These are phyloP conservation scores for Coelastrella sp. DNA, from an alignment of 139 green algal genomes.

Conservation along the genomic window DNA sequence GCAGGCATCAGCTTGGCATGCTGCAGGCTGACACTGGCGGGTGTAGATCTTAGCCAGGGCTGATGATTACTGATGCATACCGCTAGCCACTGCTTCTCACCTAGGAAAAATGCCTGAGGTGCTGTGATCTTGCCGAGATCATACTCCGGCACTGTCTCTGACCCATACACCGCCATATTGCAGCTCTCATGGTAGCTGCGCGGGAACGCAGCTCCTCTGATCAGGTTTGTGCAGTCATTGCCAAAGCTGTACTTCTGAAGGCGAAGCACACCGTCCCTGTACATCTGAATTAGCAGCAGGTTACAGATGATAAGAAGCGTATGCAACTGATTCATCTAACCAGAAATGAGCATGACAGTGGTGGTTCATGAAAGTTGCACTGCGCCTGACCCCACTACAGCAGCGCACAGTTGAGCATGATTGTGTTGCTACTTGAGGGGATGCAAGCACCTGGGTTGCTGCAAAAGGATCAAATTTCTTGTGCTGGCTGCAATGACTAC, in stretches of 20 bases:
- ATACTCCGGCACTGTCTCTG: slow-evolving; percentile 57
- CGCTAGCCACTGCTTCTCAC: slow-evolving; percentile 9
- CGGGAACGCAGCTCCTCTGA: background rate
- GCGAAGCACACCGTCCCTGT: background rate
- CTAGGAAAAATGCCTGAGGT: slow-evolving; percentile 57
- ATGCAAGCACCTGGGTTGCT: too few species aligned
- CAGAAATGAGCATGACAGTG: background rate
- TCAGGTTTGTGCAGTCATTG: slow-evolving; percentile 42
- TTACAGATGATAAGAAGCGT: too few species aligned
- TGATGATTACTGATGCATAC: too few species aligned
- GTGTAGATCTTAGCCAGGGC: too few species aligned
- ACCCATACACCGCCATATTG: slow-evolving; percentile 58
- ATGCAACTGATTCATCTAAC: background rate
- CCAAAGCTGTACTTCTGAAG: slow-evolving; percentile 41
- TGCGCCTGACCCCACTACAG: too few species aligned
- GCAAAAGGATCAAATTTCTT: too few species aligned
- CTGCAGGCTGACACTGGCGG: too few species aligned
- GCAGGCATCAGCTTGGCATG: background rate
- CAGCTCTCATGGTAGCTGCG: slow-evolving; percentile 41
- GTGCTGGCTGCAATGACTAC: too few species aligned
- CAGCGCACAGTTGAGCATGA: too few species aligned
- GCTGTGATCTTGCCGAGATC: slow-evolving; percentile 51
- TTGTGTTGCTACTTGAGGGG: too few species aligned
- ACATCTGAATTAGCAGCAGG: slow-evolving; percentile 41
- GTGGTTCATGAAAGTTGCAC: too few species aligned